These are phyloP conservation scores for Aspergillus nomiae DNA, from an alignment of 2,329 filamentous ascomycete species.

Conservation along the genomic window DNA sequence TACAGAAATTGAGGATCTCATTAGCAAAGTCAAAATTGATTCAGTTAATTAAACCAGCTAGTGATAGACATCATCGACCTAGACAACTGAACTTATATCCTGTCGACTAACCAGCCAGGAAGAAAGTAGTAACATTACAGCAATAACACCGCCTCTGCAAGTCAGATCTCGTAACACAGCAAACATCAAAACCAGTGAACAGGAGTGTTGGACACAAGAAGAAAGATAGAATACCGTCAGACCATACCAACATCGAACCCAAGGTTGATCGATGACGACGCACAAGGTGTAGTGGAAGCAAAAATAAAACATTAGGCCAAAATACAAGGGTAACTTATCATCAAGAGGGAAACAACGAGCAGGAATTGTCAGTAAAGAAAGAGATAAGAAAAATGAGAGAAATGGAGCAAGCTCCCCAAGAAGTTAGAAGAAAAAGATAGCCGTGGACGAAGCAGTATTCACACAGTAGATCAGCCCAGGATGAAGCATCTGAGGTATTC, in stretches of 20 bases:
- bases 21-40: neutral
- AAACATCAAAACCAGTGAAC: neutral
- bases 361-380: neutral
- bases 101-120: neutral
- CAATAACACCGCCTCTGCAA: neutral
- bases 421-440: neutral
- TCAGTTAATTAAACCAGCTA: neutral
- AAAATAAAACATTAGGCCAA: neutral
- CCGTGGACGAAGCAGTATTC: neutral
- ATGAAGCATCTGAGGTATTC: neutral
- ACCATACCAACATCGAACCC: neutral
- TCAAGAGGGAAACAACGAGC: neutral
- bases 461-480: neutral
- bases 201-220: neutral
- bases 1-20: neutral
- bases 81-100: neutral
- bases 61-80: neutral
- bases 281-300: neutral
- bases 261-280: neutral
- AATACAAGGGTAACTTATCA: conserved; percentile 1
- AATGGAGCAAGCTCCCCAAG: neutral
- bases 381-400: neutral
- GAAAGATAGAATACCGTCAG: neutral
- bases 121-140: neutral
- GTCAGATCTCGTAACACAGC: neutral